Evolutionary conservation across 2,329 filamentous ascomycete species (phyloP).

Genomic region (Elsinoe perseae): DNA sequence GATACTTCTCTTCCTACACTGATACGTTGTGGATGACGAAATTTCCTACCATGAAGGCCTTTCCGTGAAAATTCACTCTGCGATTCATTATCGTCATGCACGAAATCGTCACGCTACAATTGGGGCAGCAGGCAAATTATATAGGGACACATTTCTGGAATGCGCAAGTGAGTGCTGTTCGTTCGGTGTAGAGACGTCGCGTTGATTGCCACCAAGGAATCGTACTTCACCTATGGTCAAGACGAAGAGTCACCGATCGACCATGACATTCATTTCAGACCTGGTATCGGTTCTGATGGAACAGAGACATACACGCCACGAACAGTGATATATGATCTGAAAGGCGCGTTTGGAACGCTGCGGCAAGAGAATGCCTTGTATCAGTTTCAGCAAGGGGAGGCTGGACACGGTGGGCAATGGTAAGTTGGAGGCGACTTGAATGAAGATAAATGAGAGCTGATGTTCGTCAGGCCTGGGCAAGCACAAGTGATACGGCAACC

Average conservation of each 20-base stretch:
- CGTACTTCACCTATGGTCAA: constrained; percentile 85
- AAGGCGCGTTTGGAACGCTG: constrained; percentile 84
- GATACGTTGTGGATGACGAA: too few relatives aligned
- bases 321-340: constrained; percentile 89
- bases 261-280: constrained; percentile 81
- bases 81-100: constrained; percentile 65
- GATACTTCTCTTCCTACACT: too few relatives aligned
- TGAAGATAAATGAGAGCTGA: not conserved
- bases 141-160: constrained; percentile 98
- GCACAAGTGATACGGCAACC: constrained; percentile 61
- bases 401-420: constrained; percentile 38
- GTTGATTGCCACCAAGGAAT: constrained; percentile 55
- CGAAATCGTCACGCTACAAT: constrained; percentile 88
- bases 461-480: constrained; percentile 51
- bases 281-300: constrained; percentile 73
- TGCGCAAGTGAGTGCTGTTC: constrained; percentile 54
- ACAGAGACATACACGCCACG: constrained; percentile 87
- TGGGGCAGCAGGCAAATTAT: constrained; percentile 89
- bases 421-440: constrained; percentile 22
- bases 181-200: not conserved
- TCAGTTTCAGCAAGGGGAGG: constrained; percentile 48
- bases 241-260: constrained; percentile 61
- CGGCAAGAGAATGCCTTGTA: constrained; percentile 85
- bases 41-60: too few relatives aligned
- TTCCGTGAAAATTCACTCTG: too few relatives aligned